Percentiles rank a stretch among this genome's conserved stretches.
phyloP scores from a whole-genome alignment of 345 rosid species.

The Linum lewisii region DNA sequence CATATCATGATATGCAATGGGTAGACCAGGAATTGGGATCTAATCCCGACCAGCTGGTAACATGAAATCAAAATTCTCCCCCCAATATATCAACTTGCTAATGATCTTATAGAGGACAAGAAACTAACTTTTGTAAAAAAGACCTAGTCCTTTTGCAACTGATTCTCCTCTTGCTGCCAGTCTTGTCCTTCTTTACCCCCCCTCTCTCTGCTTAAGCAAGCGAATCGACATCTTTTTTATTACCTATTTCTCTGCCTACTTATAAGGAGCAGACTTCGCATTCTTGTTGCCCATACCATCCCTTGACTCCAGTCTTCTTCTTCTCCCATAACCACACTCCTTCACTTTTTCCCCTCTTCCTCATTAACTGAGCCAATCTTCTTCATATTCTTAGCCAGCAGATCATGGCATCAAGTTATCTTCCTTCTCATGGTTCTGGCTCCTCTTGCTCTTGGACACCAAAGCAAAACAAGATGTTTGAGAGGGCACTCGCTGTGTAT shows the following conservation, averaged over 20 bases:
- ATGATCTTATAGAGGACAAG: slow-evolving; percentile 23
- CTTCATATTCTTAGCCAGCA: neutral
- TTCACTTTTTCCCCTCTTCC: slow-evolving; percentile 1
- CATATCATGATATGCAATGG: slow-evolving; percentile 4
- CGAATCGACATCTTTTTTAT: slow-evolving; percentile 26
- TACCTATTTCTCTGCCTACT: slow-evolving; percentile 27
- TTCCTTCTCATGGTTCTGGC: slow-evolving; percentile 34
- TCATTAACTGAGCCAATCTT: neutral
- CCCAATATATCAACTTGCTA: slow-evolving; percentile 18
- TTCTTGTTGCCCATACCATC: slow-evolving; percentile 26
- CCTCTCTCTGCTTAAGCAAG: slow-evolving; percentile 21
- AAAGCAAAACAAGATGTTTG: slow-evolving; percentile 71
- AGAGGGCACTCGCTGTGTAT: slow-evolving; percentile 68
- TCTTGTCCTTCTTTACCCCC: slow-evolving; percentile 15
- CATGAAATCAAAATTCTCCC: slow-evolving; percentile 11
- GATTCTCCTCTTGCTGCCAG: slow-evolving; percentile 14
- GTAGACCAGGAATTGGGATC: slow-evolving; percentile 25
- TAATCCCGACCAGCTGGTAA: slow-evolving; percentile 32
- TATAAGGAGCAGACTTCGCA: slow-evolving; percentile 35
- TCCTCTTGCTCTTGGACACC: slow-evolving; percentile 66
- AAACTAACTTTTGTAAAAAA: slow-evolving; percentile 21
- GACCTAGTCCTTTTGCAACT: slow-evolving; percentile 16
- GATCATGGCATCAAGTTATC: slow-evolving; percentile 40
- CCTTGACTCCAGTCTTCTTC: slow-evolving; percentile 30
- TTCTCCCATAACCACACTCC: neutral